phyloP scores from a whole-genome alignment of 2,329 filamentous ascomycete genomes.

The Ophiocordyceps camponoti-rufipedis region DNA sequence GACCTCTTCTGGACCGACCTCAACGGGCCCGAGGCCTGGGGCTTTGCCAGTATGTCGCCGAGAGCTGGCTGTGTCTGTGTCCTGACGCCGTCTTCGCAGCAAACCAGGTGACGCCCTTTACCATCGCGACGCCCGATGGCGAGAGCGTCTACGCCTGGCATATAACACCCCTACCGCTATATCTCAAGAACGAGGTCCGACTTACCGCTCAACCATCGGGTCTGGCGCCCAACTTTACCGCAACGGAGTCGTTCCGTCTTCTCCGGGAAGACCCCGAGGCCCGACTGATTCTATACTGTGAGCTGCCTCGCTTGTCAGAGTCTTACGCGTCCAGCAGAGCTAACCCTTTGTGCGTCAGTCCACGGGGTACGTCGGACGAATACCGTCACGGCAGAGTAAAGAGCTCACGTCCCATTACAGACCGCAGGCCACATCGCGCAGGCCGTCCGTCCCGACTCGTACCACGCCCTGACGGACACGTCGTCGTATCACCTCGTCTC shows the following conservation, averaged over 20 bases:
- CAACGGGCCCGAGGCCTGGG: conserved; percentile 63
- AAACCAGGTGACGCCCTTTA: conserved; percentile 80
- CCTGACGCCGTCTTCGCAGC: conserved; percentile 23
- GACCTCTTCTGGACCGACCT: conserved; percentile 54
- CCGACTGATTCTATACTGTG: conserved; percentile 45
- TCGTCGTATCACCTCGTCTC: conserved; percentile 67
- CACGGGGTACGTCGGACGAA: conserved; percentile 36
- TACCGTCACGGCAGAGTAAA: not conserved
- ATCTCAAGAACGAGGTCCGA: conserved; percentile 49
- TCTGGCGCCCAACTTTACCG: conserved; percentile 32
- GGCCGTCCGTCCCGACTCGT: conserved; percentile 55
- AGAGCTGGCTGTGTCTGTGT: too few relatives aligned
- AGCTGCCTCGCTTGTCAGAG: not conserved
- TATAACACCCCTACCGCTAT: conserved; percentile 61
- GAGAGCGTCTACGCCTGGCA: conserved; percentile 82
- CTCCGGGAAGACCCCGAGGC: conserved; percentile 45
- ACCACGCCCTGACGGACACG: conserved; percentile 57
- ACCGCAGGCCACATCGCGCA: conserved; percentile 81
- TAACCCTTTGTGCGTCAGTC: conserved; percentile 9
- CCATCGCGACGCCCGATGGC: conserved; percentile 53
- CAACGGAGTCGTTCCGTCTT: conserved; percentile 39
- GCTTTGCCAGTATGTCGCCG: conserved; percentile 51
- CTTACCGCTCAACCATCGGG: conserved; percentile 35
- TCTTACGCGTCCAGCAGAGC: conserved; percentile 13
- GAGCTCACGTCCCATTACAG: conserved; percentile 16